Conservation (phyloP, 139 green algal genomes). For the Chlamydomonas asymmetrica region DNA sequence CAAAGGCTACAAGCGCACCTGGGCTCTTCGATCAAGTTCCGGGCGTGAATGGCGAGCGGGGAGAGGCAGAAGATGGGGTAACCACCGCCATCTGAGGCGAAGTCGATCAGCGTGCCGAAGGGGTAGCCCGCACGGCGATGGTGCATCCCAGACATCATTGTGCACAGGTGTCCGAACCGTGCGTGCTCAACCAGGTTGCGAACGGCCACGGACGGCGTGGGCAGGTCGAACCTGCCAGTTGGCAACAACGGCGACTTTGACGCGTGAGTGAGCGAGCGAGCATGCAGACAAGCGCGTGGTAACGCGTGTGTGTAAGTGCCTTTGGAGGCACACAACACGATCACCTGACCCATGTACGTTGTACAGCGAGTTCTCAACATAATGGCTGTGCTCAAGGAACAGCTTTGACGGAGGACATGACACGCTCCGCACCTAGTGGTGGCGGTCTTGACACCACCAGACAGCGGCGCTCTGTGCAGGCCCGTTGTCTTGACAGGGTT, state of each 20-base stretch:
- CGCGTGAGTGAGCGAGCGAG: too few species aligned
- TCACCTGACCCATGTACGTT: too few species aligned
- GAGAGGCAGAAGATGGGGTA: conserved; percentile 89
- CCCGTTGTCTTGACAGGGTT: conserved; percentile 57
- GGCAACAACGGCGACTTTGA: too few species aligned
- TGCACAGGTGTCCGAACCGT: conserved; percentile 93
- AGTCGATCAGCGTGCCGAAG: conserved; percentile 96
- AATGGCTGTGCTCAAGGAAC: too few species aligned
- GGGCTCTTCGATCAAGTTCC: conserved; percentile 69
- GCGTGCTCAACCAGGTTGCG: conserved; percentile 83
- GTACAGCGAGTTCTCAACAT: too few species aligned
- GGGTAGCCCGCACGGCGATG: conserved; percentile 92
- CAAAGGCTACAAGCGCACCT: too few species aligned
- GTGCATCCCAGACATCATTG: conserved; percentile 97
- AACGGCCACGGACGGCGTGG: conserved; percentile 80
- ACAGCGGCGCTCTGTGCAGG: conserved; percentile 72
- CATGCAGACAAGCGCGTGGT: too few species aligned
- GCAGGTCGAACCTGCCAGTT: conserved; percentile 84
- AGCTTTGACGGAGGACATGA: too few species aligned
- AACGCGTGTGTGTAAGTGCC: too few species aligned
- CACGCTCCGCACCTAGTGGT: conserved; percentile 48
- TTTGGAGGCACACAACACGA: too few species aligned
- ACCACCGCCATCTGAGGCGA: conserved; percentile 90
- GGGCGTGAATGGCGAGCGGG: conserved; percentile 74
- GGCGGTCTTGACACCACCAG: conserved; percentile 86